Base-by-base conservation (phyloP, 1,284 basidiomycete genomes). In the Tilletia caries region DNA sequence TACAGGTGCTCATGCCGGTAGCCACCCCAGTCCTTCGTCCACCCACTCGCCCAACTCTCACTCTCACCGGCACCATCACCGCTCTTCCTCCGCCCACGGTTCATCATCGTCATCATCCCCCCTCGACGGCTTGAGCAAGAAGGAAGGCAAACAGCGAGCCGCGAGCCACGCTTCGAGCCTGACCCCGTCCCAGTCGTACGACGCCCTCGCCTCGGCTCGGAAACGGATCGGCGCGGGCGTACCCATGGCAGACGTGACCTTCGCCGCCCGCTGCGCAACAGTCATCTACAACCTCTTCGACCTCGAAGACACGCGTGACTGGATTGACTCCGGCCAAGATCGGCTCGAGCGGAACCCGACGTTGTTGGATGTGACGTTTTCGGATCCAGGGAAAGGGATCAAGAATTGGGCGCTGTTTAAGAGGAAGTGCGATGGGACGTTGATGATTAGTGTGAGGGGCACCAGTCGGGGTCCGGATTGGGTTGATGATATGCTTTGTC, bases 401-500 rank as follows among this genome's bases (percentile, higher is more conserved):
- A 60, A 60, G 54, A 60, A 60, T 25, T 60, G 54, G 54, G 54
- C 54, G 54, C 27, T 62, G 29, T 33, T 33, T 25, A 29, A 29
- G 29, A 25, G 58, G 32, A 62, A 62, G 58, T 20, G 20, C 15
- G 58, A 62, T 33, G 54, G 54, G 54, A 13, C 23, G 12, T 27
- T 60, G 23, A 27, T 60, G 23, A 60, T 60, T 33, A 60, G 54
- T 60, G 32, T 60, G 1, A 5, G 54, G 32, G 54, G 54, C 1
- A 60, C 54, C 20, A 29, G 25, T 25, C 6, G 54, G 2, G 54
- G 54, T 33, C 54, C 54, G 54, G 54, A 60, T 32, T 60, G 54
- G 54, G 54, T 60, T 18, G 54, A 60, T 60, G 54, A 60, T 60
- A 60, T 60, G 54, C 54, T 60, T 25, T 29, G 54, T 20, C 54